Percentiles rank a stretch among this genome's conserved stretches.
phyloP scores from a whole-genome alignment of 1,139 yeast genomes.

The Hansenula sp. region DNA sequence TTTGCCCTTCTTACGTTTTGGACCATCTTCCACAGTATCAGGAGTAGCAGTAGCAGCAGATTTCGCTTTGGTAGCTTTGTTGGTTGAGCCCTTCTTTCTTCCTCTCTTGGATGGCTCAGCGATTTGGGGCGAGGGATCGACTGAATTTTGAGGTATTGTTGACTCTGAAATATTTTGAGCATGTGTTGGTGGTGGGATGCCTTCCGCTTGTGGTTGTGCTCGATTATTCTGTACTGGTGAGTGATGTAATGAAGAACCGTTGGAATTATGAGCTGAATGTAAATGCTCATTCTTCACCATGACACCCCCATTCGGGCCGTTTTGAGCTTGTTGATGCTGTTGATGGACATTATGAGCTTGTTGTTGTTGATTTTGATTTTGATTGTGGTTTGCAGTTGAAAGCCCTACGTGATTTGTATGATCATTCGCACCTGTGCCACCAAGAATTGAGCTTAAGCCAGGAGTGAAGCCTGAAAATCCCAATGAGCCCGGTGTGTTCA shows the following conservation, averaged over 20 bases:
- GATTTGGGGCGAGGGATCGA: not conserved
- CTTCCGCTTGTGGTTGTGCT: slow-evolving; percentile 2
- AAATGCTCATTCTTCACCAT: too few species aligned
- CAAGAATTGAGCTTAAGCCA: slow-evolving; percentile 40
- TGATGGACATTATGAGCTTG: slow-evolving; percentile 16
- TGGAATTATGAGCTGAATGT: not conserved
- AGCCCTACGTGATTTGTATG: not conserved
- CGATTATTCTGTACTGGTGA: slow-evolving; percentile 9
- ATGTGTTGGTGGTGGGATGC: not conserved
- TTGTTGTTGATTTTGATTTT: slow-evolving; percentile 16
- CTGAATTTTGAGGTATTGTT: not conserved
- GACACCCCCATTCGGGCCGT: too few species aligned
- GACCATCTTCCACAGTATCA: slow-evolving; percentile 8
- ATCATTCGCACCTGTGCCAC: slow-evolving; percentile 23
- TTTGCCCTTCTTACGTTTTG: slow-evolving; percentile 6
- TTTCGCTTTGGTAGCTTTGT: slow-evolving; percentile 4
- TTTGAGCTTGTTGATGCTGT: slow-evolving; percentile 10
- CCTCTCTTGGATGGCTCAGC: slow-evolving; percentile 6
- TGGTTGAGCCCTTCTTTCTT: slow-evolving; percentile 9
- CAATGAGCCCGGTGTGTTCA: slow-evolving; percentile 38
- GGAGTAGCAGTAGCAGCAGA: not conserved
- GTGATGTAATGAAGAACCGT: slow-evolving; percentile 5
- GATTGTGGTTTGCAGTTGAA: not conserved
- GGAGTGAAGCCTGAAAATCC: slow-evolving; percentile 31
- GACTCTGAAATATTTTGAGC: not conserved